phyloP scores from a whole-genome alignment of 1,284 basidiomycete genomes.

The Dichomitus squalens region DNA sequence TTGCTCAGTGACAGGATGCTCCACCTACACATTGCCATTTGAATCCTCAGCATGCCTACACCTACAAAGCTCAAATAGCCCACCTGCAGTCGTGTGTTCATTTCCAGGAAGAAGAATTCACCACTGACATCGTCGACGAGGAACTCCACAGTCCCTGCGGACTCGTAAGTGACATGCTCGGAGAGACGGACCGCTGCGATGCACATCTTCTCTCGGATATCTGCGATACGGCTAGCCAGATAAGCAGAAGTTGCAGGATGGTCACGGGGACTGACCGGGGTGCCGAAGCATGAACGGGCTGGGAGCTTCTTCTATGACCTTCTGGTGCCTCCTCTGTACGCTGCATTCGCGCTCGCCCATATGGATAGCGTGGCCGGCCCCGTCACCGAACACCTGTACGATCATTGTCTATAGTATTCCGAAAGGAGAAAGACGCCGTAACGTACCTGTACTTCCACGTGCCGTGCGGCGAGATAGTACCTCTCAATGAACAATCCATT shows the following conservation, averaged over 20 bases:
- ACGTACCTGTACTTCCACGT: conserved; percentile 68
- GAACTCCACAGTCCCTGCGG: conserved; percentile 74
- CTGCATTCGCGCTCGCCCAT: conserved; percentile 76
- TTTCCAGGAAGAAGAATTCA: conserved; percentile 73
- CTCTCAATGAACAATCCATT: conserved; percentile 63
- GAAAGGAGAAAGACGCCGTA: no score
- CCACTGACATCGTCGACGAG: conserved; percentile 58
- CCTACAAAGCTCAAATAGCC: conserved; percentile 6
- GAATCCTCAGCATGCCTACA: background rate
- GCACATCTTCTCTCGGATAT: conserved; percentile 50
- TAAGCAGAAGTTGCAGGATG: no score
- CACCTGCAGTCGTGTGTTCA: conserved; percentile 74
- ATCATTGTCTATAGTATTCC: background rate
- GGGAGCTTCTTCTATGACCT: conserved; percentile 72
- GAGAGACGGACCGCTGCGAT: conserved; percentile 55
- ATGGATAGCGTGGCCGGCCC: conserved; percentile 57
- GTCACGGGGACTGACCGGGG: conserved; percentile 35
- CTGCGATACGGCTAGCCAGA: conserved; percentile 26
- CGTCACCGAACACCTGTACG: conserved; percentile 65
- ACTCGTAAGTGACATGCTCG: conserved; percentile 54
- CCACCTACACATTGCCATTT: conserved; percentile 46
- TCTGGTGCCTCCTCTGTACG: conserved; percentile 73
- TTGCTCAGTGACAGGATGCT: conserved; percentile 70
- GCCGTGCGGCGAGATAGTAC: conserved; percentile 56
- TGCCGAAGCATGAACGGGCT: conserved; percentile 50